Percentiles rank a stretch among this genome's conserved stretches.
Evolutionary conservation across 305 asterid species (phyloP).

Genomic region (Fraxinus sp.): DNA sequence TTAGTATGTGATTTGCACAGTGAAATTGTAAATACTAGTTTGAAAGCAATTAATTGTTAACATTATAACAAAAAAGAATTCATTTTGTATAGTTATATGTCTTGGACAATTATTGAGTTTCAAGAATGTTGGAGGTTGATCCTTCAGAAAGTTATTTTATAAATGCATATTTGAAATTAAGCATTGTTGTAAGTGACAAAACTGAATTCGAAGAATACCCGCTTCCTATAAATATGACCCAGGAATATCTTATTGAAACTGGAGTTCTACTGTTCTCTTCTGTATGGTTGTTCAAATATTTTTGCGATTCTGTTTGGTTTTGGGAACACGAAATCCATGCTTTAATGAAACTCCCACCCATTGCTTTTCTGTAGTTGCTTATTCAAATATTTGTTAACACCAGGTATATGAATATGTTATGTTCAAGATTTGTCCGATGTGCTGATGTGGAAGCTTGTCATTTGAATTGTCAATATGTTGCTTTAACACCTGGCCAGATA

Average conservation of each 20-base stretch:
- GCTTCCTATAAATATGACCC: neutral
- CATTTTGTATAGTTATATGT: neutral
- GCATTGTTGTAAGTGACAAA: neutral
- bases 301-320: neutral
- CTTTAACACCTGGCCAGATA: slow-evolving; percentile 60
- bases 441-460: neutral
- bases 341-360: neutral
- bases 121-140: neutral
- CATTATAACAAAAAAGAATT: neutral
- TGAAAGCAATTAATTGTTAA: neutral
- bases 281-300: neutral
- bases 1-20: neutral
- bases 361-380: neutral
- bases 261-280: neutral
- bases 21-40: neutral
- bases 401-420: neutral
- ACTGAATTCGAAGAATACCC: neutral
- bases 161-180: neutral
- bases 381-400: neutral
- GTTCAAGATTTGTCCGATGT: neutral
- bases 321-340: neutral
- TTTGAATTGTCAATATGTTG: slow-evolving; percentile 18
- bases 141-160: neutral
- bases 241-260: neutral
- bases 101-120: neutral